Evolutionary conservation across 176 grass and related monocot species (phyloP), one percentile per base, ranked within the genome.

Genomic region (Rhynchospora tenuis): DNA sequence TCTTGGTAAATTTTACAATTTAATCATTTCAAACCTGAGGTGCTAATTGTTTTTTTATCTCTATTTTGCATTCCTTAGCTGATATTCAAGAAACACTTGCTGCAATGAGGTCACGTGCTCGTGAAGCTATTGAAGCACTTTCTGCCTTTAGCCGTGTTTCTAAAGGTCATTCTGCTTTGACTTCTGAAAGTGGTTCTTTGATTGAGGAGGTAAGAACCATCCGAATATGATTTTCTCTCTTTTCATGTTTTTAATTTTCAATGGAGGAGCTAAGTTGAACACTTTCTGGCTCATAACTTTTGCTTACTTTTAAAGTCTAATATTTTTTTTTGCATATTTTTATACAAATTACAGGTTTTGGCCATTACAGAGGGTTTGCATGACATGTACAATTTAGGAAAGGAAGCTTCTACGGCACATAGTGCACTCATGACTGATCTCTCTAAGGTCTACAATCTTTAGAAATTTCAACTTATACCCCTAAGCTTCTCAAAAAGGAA

Each of bases 141-240:
- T 93, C 95, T 91, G 87, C 85, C 82, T 98, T 94, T 81, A 88
- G 86, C 85, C 79, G 83, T 91, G 80, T 90, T 90, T 94, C 95
- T 59, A 93, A 91, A 82, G 90, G 91, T 13, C 89, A 86, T 58
- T 91, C 95, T 88, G 90, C 95, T 81, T 90, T 98, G 89, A 98
- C 92, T 90, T 81, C 90, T 84, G 95, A 98, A 88, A 94, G 95
- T 88, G 95, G 92, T 87, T 92, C 92, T 48, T 92, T 98, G 85
- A 89, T 98, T 0, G 95, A 98, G 80, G 95, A 98, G 95, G 95
- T 98, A 98, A 43, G 48, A 29, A 55, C 47, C 24, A 55, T 76
- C 48, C 9, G 47, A 76, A 55, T 76, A 14, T 28, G 46, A 12
- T 29, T 76, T 33, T 60, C 22, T 82, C 59, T 70, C 33, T 71